Conservation (phyloP, 2,329 filamentous ascomycete species). For the Falciphora oryzae region DNA sequence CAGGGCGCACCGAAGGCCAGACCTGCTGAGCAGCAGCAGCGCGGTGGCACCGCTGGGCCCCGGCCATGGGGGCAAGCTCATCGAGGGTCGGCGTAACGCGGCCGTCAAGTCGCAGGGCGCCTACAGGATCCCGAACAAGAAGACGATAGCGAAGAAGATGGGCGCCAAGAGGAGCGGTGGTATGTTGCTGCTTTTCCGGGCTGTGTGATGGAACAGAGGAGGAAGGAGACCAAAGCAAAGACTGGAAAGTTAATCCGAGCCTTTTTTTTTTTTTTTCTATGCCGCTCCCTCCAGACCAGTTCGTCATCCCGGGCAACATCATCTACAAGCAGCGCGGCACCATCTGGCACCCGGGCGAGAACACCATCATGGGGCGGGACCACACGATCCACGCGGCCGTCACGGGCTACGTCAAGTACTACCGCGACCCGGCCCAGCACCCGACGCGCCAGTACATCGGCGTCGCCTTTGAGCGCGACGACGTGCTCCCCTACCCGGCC, state of each 20-base stretch:
- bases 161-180: slow-evolving; percentile 91
- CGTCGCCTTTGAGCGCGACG: slow-evolving; percentile 77
- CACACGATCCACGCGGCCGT: slow-evolving; percentile 89
- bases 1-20: slow-evolving; percentile 17
- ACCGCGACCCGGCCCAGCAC: slow-evolving; percentile 77
- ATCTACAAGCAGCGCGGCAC: slow-evolving; percentile 96
- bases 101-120: slow-evolving; percentile 60
- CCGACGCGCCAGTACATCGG: slow-evolving; percentile 92
- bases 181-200: slow-evolving; percentile 33
- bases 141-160: slow-evolving; percentile 69
- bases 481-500: slow-evolving; percentile 69
- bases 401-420: slow-evolving; percentile 93
- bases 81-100: slow-evolving; percentile 48
- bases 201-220: not conserved
- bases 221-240: not conserved
- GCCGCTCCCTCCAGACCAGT: slow-evolving; percentile 58
- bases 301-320: slow-evolving; percentile 93
- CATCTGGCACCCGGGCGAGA: slow-evolving; percentile 91
- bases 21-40: slow-evolving; percentile 19
- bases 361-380: slow-evolving; percentile 89
- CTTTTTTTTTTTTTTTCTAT: not conserved
- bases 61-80: slow-evolving; percentile 32
- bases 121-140: slow-evolving; percentile 59
- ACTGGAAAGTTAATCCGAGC: not conserved
- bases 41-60: slow-evolving; percentile 25